These are phyloP conservation scores for Sesbania bispinosa DNA, from an alignment of 306 rosid genomes.

Conservation along the genomic window DNA sequence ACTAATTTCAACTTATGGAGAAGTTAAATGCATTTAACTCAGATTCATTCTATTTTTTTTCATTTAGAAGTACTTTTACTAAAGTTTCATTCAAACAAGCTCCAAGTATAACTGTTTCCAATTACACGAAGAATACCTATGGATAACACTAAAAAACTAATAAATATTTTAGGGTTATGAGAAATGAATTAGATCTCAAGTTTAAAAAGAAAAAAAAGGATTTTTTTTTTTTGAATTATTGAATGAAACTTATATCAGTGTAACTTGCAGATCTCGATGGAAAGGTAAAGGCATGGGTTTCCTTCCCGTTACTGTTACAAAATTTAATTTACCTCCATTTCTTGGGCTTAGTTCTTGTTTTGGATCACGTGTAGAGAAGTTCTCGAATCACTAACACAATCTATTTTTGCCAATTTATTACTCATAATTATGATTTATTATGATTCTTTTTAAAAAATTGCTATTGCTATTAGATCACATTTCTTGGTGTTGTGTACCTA, in stretches of 20 bases:
- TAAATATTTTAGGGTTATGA: not conserved
- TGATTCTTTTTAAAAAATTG: no score
- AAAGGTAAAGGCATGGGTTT: not conserved
- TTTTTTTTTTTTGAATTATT: not conserved
- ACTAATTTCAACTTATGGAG: no score
- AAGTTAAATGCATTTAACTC: no score
- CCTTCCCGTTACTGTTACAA: not conserved
- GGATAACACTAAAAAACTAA: no score
- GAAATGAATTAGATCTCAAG: not conserved
- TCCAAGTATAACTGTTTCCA: no score
- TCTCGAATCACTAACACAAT: constrained; percentile 2
- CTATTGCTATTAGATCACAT: not conserved
- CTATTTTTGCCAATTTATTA: not conserved
- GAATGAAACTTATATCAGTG: not conserved
- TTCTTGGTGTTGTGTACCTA: not conserved
- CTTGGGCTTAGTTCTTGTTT: constrained; percentile 11
- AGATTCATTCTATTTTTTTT: no score
- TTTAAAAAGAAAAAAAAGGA: not conserved
- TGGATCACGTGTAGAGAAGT: not conserved
- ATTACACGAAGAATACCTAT: no score
- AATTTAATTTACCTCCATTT: constrained; percentile 2
- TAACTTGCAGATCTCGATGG: constrained; percentile 26
- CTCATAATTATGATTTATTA: no score
- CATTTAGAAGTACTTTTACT: no score
- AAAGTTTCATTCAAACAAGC: no score